Base-by-base conservation (phyloP, 2,329 filamentous ascomycete genomes). In the Alternaria incomplexa region DNA sequence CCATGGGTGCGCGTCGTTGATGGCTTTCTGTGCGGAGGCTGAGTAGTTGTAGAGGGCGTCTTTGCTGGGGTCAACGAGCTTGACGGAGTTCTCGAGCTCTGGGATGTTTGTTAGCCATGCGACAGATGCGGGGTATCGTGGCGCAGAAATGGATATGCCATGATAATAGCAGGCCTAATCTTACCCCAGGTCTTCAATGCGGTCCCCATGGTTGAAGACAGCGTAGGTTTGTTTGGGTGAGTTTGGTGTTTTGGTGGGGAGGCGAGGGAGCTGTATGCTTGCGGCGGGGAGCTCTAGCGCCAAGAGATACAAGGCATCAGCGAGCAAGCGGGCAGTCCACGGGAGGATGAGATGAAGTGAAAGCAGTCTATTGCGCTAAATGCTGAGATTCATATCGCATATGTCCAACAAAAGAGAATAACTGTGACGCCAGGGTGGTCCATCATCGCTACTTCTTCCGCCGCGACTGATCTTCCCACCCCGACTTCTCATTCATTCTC, bases 41-140 rank as follows among this genome's bases (percentile, higher is more conserved):
- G 93, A 88, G 84, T 96, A 97, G 75, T 87, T 86, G 85, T 97
- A 99, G 73, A 99, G 92, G 48, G 93, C 93, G 81, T 99, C 96
- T 75, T 93, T 92, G 70, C 89, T 88, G 56, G 92, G 88, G 78
- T 99, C 94, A 75, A 97, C 89, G 64, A 97, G 88, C 77, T 90
- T 87, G 81, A 83, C 85, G 64, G 91, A 89, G 81, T 97, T 97
- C 79, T 97, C 93, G 77, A 96, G 88, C 86, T 97, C 95, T 97
- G 76, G 12, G 4, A 15, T 51, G 56, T n/a, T 59, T 28, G 66
- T 72, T 71, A 70, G 67, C 61, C 61, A 53, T 22, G 50, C 62
- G 51, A n/a, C 28, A 2, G 6, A 36, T 64, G 69, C 48, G 65
- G 65, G 63, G 66, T 57, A 68, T 57, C 30, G 23, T 32, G 40